Base-by-base conservation (phyloP, 768 basidiomycete genomes). In the Psilocybe subaeruginosa region DNA sequence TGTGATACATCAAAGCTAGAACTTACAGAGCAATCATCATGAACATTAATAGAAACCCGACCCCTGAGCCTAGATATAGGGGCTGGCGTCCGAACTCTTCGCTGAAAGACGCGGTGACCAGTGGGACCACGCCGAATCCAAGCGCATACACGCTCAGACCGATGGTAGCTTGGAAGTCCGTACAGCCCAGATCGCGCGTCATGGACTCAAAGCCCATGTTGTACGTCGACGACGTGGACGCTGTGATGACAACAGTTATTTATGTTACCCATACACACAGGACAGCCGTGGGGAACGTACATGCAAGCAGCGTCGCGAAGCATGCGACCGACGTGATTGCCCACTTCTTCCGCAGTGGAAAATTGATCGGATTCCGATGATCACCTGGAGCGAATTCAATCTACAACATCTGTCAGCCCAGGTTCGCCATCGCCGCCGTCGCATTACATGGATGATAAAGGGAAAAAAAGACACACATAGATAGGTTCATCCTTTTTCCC, bases 11-110 rank as follows among this genome's bases (percentile, higher is more conserved):
- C 5, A 33, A 43, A 52, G 23, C 45, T n/a, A 27, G 31, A 23
- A 66, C 81, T 66, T 66, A 82, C 81, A 79, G 56, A 35, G 75
- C 80, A 29, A 81, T 72, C 69, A 77, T 78, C 60, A 88, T 63
- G 65, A 83, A 87, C 77, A 83, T 84, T 29, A 81, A 66, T 31
- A 80, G 67, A 66, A 87, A 87, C 4, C 82, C 77, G 27, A 83
- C 66, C 4, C 72, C 74, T 2, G 86, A 86, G 33, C 72, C 76
- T 16, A 87, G 66, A 64, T 89, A 90, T 2, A 91, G 61, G 0
- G 84, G 86, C 54, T 82, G 82, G 41, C 90, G 74, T n/a, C 90
- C 90, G 60, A 90, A 85, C 67, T 91, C 90, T 67, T 91, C 90
- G 68, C 88, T 89, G 63, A 91, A 82, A 0, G 89, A 83, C 8